Evolutionary conservation across 2,329 filamentous ascomycete genomes (phyloP).

Genomic region (Claviceps digitariae): DNA sequence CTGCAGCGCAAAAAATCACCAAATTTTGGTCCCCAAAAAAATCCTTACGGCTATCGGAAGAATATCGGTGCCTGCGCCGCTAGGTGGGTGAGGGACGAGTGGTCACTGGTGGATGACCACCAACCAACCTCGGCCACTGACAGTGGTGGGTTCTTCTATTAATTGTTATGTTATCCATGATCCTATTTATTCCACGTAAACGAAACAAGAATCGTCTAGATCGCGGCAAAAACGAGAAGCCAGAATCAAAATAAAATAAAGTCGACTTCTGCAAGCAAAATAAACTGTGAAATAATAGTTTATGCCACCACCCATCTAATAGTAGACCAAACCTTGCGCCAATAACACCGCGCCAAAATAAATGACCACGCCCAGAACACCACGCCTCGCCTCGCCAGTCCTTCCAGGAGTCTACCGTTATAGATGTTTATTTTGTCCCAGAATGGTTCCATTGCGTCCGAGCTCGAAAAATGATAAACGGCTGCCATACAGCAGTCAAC

Average conservation of each 20-base stretch:
- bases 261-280: background rate
- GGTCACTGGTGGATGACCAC: too few relatives aligned
- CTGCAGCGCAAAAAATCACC: background rate
- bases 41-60: background rate
- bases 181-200: too few relatives aligned
- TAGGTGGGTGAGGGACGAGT: background rate
- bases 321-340: too few relatives aligned
- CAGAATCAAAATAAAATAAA: background rate
- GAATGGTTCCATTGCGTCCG: background rate
- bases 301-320: too few relatives aligned
- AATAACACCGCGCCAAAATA: too few relatives aligned
- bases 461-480: background rate
- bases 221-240: background rate
- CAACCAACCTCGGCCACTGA: too few relatives aligned
- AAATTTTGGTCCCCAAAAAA: background rate
- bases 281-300: background rate
- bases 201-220: background rate
- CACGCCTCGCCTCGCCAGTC: slow-evolving; percentile 6
- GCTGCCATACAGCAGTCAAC: background rate
- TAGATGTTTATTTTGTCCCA: slow-evolving; percentile 1
- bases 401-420: background rate
- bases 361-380: too few relatives aligned
- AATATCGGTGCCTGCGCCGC: background rate
- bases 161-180: too few relatives aligned
- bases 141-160: too few relatives aligned